Evolutionary conservation across 2,329 filamentous ascomycete genomes (phyloP), one percentile per base, ranked within the genome.

Genomic region (Coniochaeta hoffmannii): DNA sequence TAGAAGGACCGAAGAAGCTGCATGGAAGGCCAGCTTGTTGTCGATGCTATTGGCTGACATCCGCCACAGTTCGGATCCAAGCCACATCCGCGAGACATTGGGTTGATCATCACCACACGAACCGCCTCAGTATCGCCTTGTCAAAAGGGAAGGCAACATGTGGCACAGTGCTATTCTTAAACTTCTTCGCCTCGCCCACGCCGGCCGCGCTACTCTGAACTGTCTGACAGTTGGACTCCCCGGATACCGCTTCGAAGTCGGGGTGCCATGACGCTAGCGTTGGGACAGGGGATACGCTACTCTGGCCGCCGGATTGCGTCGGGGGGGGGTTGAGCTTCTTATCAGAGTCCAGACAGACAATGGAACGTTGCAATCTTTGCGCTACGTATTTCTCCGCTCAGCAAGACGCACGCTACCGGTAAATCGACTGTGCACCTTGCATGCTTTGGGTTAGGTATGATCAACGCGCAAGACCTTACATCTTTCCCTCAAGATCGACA

Each of bases 351-450:
- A n/a, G n/a, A n/a, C n/a, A n/a, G n/a, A 19, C 36, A 53, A 62
- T 63, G 61, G 57, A 62, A 64, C 62, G 62, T 64, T 64, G 59
- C 61, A 64, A 62, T 62, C 59, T 52, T 56, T 57, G 49, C 10
- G 30, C 49, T n/a, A n/a, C n/a, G n/a, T n/a, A n/a, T 50, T 50
- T 31, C 15, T 28, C 49, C 24, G 5, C 28, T 34, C 49, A 34
- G 49, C 28, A 50, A 31, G 49, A 11, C n/a, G 28, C 17, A 24
- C 10, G 36, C 36, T 10, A 24, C 17, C 19, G 24, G 17, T n/a
- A 24, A 5, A n/a, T 22, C 22, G 24, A 46, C 41, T 46, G 41
- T 26, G 22, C 41, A 22, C 22, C n/a, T 28, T 46, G 41, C 17
- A 28, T 46, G 41, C 41, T 28, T 44, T 46, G 41, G 41, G 41